Conservation (phyloP, 1,139 yeast species). For the Yamadazyma sp. region DNA sequence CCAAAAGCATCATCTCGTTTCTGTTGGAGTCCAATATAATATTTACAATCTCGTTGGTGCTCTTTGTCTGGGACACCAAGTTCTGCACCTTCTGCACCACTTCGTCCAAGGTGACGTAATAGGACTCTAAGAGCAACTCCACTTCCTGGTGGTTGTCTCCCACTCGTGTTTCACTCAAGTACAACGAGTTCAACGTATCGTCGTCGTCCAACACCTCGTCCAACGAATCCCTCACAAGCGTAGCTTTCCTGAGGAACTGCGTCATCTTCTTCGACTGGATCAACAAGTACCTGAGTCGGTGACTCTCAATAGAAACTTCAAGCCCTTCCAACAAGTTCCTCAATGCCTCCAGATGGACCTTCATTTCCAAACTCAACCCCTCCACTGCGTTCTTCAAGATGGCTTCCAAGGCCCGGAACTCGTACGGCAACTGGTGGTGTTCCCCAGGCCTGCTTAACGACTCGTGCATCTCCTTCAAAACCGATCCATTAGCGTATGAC, state of each 20-base stretch:
- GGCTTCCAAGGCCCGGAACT: conserved; percentile 45
- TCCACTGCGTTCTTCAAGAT: conserved; percentile 40
- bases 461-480: conserved; percentile 33
- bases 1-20: conserved; percentile 48
- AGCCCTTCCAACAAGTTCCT: conserved; percentile 36
- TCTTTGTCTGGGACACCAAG: conserved; percentile 40
- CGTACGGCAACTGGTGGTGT: conserved; percentile 37
- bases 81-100: conserved; percentile 47
- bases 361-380: conserved; percentile 43
- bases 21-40: conserved; percentile 48
- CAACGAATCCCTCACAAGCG: conserved; percentile 39
- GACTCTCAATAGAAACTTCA: conserved; percentile 42
- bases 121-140: conserved; percentile 44
- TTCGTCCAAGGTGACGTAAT: conserved; percentile 45
- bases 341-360: conserved; percentile 42
- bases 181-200: conserved; percentile 41
- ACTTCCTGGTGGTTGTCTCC: conserved; percentile 43
- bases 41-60: conserved; percentile 48
- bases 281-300: conserved; percentile 38
- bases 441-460: conserved; percentile 25
- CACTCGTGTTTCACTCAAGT: conserved; percentile 34
- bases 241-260: conserved; percentile 45
- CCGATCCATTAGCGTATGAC: conserved; percentile 35
- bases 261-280: conserved; percentile 46
- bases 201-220: conserved; percentile 42